phyloP scores from a whole-genome alignment of 805 yeast genomes.

The Myxozyma sirexii region DNA sequence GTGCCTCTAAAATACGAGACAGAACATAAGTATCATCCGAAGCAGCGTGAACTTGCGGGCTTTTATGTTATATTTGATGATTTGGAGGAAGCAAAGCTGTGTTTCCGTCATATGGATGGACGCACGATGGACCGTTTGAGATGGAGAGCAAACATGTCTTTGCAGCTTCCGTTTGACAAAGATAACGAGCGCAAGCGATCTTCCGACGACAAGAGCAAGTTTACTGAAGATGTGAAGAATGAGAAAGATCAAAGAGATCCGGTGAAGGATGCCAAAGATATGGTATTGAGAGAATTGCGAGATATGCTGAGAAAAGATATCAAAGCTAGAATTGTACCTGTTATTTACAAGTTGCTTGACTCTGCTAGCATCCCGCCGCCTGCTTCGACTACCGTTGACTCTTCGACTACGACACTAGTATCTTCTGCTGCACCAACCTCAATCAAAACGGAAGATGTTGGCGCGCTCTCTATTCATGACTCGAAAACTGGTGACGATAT shows the following conservation, averaged over 20 bases:
- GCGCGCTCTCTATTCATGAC: neutral
- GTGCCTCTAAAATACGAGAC: constrained; percentile 6
- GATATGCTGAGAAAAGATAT: constrained; percentile 68
- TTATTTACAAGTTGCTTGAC: constrained; percentile 61
- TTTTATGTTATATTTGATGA: constrained; percentile 71
- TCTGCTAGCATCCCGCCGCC: constrained; percentile 44
- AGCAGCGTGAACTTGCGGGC: constrained; percentile 58
- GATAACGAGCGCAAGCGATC: neutral
- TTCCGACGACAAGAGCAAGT: neutral
- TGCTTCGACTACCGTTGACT: neutral
- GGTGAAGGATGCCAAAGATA: constrained; percentile 60
- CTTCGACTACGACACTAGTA: neutral
- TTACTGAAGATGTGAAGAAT: neutral
- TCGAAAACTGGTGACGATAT: neutral
- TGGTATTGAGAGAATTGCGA: constrained; percentile 65
- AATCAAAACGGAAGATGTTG: neutral
- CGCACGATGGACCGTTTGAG: constrained; percentile 45
- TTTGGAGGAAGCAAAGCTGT: constrained; percentile 58
- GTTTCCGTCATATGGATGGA: constrained; percentile 66
- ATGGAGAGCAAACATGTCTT: constrained; percentile 59
- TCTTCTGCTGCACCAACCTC: neutral
- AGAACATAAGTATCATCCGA: constrained; percentile 11
- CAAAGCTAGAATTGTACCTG: constrained; percentile 71
- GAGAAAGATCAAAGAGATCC: constrained; percentile 43
- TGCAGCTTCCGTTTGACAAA: constrained; percentile 38